These are phyloP conservation scores for Xylaria acuta DNA, from an alignment of 495 filamentous ascomycete genomes.

Conservation along the genomic window DNA sequence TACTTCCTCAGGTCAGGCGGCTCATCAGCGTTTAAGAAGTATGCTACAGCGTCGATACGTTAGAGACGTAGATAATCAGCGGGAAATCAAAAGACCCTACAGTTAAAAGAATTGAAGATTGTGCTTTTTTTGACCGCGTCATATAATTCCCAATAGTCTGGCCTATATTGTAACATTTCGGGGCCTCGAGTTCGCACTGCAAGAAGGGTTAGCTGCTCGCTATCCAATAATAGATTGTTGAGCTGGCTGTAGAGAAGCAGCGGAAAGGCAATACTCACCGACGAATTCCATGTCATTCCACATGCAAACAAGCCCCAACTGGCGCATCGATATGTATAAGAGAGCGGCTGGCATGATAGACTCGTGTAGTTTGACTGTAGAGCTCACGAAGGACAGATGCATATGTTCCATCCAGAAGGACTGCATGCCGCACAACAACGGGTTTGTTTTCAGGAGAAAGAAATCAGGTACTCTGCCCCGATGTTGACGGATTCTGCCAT, in stretches of 20 bases:
- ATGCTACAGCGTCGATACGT: neutral
- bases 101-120: neutral
- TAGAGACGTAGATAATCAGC: neutral
- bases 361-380: neutral
- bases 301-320: neutral
- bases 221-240: neutral
- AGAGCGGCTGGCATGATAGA: slow-evolving; percentile 9
- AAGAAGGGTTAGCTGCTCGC: neutral
- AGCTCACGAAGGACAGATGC: neutral
- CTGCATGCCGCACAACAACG: slow-evolving; percentile 12
- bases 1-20: neutral
- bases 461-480: neutral
- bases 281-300: slow-evolving; percentile 23
- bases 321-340: slow-evolving; percentile 19
- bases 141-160: neutral
- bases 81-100: neutral
- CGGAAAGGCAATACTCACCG: neutral
- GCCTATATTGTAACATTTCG: neutral
- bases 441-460: neutral
- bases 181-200: neutral
- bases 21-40: neutral
- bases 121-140: neutral
- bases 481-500: neutral
- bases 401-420: neutral
- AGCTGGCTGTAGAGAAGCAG: neutral